Evolutionary conservation across 495 filamentous ascomycete genomes (phyloP), one percentile per base, ranked within the genome.

Genomic region (Talaromyces stipitatus): DNA sequence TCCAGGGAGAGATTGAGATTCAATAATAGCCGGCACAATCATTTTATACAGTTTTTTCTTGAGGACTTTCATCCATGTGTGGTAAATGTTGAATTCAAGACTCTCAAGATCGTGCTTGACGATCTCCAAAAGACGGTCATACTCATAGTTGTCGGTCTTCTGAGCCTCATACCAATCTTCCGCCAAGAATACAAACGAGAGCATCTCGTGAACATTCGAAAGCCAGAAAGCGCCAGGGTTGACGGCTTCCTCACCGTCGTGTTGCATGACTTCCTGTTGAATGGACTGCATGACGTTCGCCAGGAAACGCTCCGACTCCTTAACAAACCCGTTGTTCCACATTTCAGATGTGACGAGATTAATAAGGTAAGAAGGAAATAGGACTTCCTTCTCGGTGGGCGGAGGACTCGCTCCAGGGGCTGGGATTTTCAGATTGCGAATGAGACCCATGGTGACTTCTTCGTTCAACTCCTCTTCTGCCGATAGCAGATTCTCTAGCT

Each of bases 261-360:
- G 90, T 62, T 95, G 88, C 95, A 97, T 97, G 50, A 99, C 94
- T 66, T 97, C 94, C 66, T 97, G 92, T 66, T 99, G 94, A 63
- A 99, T 96, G 18, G 90, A 95, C 68, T 97, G 94, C 94, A 99
- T 99, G 62, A 99, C 92, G 68, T 97, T 99, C 57, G 94, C 94
- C 55, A 99, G 76, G 78, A 99, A 99, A 56, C 92, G 88, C 73
- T 99, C 94, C 22, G 94, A 97, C 75, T 99, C 94, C 77, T 99
- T 97, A 60, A 99, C 95, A 67, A 96, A 99, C 24, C 94, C 94
- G 65, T 99, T 99, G 78, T 99, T 99, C 94, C 94, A 99, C 94
- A 99, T 99, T 73, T 99, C 94, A 11, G 91, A 96, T 12, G 94
- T 99, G 47, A 99, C 94, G 28, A 99, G 83, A 70, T 99, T 99